Conservation (phyloP, 2,329 filamentous ascomycete species). For the Myriosclerotinia duriaeana region DNA sequence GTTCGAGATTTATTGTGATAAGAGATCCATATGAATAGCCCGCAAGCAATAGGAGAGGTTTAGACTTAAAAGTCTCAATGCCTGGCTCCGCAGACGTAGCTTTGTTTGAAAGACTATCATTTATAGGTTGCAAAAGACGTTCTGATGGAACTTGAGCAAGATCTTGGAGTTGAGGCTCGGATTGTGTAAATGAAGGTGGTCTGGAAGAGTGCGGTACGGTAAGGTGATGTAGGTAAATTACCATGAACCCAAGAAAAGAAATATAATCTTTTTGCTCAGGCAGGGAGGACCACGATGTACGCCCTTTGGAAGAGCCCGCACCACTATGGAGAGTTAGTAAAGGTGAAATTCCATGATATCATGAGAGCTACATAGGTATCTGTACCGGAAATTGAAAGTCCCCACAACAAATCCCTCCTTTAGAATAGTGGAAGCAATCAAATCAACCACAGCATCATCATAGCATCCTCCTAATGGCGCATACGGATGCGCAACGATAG, state of each 20-base stretch:
- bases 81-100: neutral
- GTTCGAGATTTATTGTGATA: conserved; percentile 71
- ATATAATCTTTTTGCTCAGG: conserved; percentile 81
- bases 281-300: conserved; percentile 83
- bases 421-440: conserved; percentile 59
- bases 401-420: conserved; percentile 70
- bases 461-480: conserved; percentile 81
- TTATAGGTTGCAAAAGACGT: conserved; percentile 26
- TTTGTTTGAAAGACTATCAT: conserved; percentile 8
- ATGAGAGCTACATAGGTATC: neutral
- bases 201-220: conserved; percentile 11
- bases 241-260: conserved; percentile 76
- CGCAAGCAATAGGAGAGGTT: conserved; percentile 57
- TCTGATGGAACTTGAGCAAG: conserved; percentile 36
- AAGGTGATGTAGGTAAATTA: conserved; percentile 65
- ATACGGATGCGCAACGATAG: conserved; percentile 86
- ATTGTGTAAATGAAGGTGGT: conserved; percentile 24
- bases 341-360: neutral
- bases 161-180: conserved; percentile 30
- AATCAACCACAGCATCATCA: conserved; percentile 77
- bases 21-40: conserved; percentile 93
- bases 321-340: conserved; percentile 56
- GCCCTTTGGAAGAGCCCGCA: conserved; percentile 69
- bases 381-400: conserved; percentile 88
- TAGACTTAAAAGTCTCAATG: neutral